These are phyloP conservation scores for Aspergillus brasiliensis DNA, from an alignment of 2,329 filamentous ascomycete species.

Conservation along the genomic window DNA sequence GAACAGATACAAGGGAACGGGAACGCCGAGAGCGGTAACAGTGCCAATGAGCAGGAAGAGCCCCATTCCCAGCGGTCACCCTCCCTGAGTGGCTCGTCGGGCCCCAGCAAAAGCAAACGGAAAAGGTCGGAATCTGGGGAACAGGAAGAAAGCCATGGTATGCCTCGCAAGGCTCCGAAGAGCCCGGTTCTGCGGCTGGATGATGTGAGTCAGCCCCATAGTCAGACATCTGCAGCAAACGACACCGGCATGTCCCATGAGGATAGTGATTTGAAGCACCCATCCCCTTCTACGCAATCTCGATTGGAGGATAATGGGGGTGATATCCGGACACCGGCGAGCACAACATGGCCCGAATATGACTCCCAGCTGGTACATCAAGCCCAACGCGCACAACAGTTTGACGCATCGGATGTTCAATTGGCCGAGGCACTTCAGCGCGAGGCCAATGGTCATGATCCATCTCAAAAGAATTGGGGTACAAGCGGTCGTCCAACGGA, in stretches of 20 bases:
- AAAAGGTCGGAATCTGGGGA: conserved; percentile 71
- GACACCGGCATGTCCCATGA: conserved; percentile 19
- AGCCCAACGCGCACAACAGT: conserved; percentile 49
- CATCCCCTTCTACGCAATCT: conserved; percentile 23
- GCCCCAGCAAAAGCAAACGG: conserved; percentile 56
- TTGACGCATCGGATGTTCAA: conserved; percentile 53
- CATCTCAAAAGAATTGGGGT: conserved; percentile 32
- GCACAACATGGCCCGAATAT: conserved; percentile 41
- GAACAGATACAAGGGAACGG: conserved; percentile 58
- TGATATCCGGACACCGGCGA: conserved; percentile 29
- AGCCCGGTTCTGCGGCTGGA: conserved; percentile 44
- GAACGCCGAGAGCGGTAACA: conserved; percentile 43
- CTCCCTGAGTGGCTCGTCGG: conserved; percentile 21
- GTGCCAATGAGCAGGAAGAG: conserved; percentile 25
- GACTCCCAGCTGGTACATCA: conserved; percentile 48
- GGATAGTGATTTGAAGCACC: conserved; percentile 25
- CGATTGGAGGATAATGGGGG: conserved; percentile 37
- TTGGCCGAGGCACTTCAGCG: conserved; percentile 56
- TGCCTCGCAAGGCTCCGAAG: conserved; percentile 37
- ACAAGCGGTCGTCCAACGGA: conserved; percentile 40
- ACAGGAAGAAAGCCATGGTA: conserved; percentile 35
- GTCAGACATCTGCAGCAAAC: conserved; percentile 24
- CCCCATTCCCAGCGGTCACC: conserved; percentile 27
- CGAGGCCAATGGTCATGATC: conserved; percentile 48
- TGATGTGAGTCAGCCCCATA: conserved; percentile 30